phyloP scores from a whole-genome alignment of 2,329 filamentous ascomycete species.

The Colletotrichum melonis region DNA sequence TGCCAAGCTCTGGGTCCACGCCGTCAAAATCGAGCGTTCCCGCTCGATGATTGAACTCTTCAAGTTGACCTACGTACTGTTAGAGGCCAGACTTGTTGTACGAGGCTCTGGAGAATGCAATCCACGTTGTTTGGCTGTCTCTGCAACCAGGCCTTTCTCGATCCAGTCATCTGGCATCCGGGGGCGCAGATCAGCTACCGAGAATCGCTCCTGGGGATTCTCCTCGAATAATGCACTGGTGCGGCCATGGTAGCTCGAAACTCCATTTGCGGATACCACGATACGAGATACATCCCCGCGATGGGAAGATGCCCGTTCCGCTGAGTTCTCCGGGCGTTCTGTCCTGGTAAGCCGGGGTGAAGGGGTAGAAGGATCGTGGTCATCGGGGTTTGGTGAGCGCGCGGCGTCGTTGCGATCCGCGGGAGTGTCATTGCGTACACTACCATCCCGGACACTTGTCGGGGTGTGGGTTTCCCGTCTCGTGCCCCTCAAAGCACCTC shows the following conservation, averaged over 20 bases:
- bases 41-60: constrained; percentile 57
- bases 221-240: constrained; percentile 62
- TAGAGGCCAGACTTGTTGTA: neutral
- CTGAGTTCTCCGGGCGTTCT: neutral
- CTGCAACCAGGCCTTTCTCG: constrained; percentile 57
- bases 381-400: neutral
- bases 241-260: constrained; percentile 60
- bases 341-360: neutral
- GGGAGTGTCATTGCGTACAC: neutral
- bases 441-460: neutral
- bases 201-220: constrained; percentile 37
- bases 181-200: constrained; percentile 35
- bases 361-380: neutral
- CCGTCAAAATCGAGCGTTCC: constrained; percentile 66
- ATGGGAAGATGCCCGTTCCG: neutral
- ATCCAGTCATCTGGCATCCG: constrained; percentile 52
- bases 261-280: constrained; percentile 51
- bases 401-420: neutral
- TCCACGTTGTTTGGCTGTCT: constrained; percentile 56
- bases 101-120: neutral
- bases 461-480: neutral
- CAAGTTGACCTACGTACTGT: constrained; percentile 53
- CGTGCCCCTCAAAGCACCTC: neutral
- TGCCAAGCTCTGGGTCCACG: constrained; percentile 61
- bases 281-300: constrained; percentile 47